Base-by-base conservation (phyloP, 192 early-diverging fungal genomes). In the Rhizophagus sp. region DNA sequence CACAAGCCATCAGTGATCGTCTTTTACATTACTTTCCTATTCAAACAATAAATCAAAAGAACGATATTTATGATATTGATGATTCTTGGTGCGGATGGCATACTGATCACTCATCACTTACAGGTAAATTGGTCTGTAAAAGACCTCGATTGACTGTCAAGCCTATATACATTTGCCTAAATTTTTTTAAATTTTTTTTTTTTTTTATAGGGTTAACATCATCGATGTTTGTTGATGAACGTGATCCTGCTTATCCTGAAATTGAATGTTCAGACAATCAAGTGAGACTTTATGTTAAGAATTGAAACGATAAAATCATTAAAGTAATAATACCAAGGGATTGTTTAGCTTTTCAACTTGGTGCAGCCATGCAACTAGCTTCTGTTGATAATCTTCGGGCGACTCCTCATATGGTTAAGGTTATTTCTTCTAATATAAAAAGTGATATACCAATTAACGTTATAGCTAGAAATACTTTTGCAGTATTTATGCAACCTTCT, bases 401-500 rank as follows among this genome's bases (percentile, higher is more conserved):
- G 4, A 93, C 92, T 5, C 90, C n/a, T n/a, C n/a, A n/a, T n/a
- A n/a, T n/a, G 34, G 92, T 93, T 13, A 84, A 87, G 33, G 91
- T 89, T 19, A 88, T 87, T 25, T 81, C 81, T 67, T 68, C 82
- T 27, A 77, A 76, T 12, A 76, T 74, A 50, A 67, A 79, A 33
- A 83, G 79, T 62, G 86, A 77, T 36, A 69, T 57, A 11, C 68
- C 73, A 11, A 84, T 81, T 64, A 75, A 82, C 0, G 70, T 12
- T 90, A n/a, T n/a, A n/a, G n/a, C n/a, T n/a, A n/a, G n/a, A n/a
- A n/a, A 91, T 81, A 93, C 92, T 5, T 89, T 93, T 82, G 91
- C 90, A 0, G 90, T 92, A 22, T 93, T 93, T 77, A 89, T 92
- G 86, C 92, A 93, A n/a, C 92, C 92, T 76, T 90, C 83, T 64